phyloP scores from a whole-genome alignment of 352 stramenopile genomes.

The Phytophthora rubi region DNA sequence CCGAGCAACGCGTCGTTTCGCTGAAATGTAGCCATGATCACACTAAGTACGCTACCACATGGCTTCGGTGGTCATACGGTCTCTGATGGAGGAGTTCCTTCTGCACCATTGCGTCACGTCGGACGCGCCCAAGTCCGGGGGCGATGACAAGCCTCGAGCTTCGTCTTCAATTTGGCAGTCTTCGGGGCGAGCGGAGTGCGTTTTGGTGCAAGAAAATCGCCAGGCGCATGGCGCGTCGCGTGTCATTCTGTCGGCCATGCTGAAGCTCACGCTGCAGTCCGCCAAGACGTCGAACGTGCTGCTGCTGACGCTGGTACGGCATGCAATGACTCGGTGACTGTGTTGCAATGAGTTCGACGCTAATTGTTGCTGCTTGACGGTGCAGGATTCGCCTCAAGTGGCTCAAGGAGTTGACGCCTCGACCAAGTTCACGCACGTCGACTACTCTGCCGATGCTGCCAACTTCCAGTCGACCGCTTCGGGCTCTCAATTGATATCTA shows the following conservation, averaged over 20 bases:
- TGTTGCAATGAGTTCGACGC: neutral
- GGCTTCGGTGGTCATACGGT: conserved; percentile 16
- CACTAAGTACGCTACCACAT: neutral
- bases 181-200: conserved; percentile 49
- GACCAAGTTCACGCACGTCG: conserved; percentile 48
- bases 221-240: conserved; percentile 59
- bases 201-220: conserved; percentile 73
- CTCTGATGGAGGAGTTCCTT: conserved; percentile 70
- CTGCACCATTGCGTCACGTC: conserved; percentile 71
- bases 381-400: conserved; percentile 40
- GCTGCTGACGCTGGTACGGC: conserved; percentile 44
- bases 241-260: conserved; percentile 56
- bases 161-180: conserved; percentile 38
- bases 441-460: conserved; percentile 48
- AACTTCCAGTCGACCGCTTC: conserved; percentile 28
- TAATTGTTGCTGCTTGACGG: no score
- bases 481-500: conserved; percentile 28
- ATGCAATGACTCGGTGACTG: neutral
- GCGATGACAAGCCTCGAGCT: neutral
- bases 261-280: conserved; percentile 34
- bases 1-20: conserved; percentile 19
- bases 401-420: conserved; percentile 13
- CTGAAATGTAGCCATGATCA: neutral
- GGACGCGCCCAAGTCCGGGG: conserved; percentile 29
- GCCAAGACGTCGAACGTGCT: conserved; percentile 43